Evolutionary conservation across 768 basidiomycete genomes (phyloP), one percentile per base, ranked within the genome.

Genomic region (Phlebiopsis gigantea): DNA sequence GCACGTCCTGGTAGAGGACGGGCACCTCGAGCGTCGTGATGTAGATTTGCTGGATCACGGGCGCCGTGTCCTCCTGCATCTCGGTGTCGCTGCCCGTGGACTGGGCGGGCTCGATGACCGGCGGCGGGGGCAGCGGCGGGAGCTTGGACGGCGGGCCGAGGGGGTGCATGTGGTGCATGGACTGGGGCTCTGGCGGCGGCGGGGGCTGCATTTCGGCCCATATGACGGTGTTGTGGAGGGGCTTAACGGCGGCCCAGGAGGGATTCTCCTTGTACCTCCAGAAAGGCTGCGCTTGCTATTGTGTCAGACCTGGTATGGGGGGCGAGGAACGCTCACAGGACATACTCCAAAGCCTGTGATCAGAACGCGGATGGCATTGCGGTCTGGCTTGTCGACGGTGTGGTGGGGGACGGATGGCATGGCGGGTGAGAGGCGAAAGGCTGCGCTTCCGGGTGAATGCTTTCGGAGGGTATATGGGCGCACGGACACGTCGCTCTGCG

Each of bases 231-330:
- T 88, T 81, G 63, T 88, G 83, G 24, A 89, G 73, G 7, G 83
- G 76, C 59, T 79, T 72, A 10, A 85, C 84, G 22, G 87, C 85
- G 5, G 84, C 72, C 88, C 88, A 89, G 22, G 87, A 87, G 5
- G 87, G 86, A 65, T 88, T 89, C 62, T 65, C 61, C 15, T 53
- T 46, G 45, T 65, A 46, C 34, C 60, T 59, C 34, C 48, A 44
- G 41, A 61, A 66, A 31, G 63, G 61, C 70, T 63, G 50, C 63
- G 67, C 59, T 61, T 63, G 57, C 51, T 46, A 22, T 26, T 46
- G 26, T 31, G 56, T 65, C 46, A 65, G 62, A 19, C 25, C 24
- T 26, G 15, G 45, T 5, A 44, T 15, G 45, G 31, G 24, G 29
- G n/a, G 39, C 26, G 29, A 21, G 47, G 31, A 51, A 14, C 21